Conservation (phyloP, 768 basidiomycete species). For the Leccinum rimulosum region DNA sequence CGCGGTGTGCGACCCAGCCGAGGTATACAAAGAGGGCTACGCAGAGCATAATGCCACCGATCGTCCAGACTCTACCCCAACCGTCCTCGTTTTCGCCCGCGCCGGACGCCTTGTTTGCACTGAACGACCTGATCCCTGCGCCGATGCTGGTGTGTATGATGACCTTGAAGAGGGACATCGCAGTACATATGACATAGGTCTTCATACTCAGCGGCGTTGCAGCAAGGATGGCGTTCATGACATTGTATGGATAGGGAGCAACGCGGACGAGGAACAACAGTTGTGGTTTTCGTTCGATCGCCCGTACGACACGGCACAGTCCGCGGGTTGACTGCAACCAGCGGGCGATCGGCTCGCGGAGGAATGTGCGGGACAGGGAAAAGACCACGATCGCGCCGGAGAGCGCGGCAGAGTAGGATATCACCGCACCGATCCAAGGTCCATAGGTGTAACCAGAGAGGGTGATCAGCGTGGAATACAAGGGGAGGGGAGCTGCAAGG, state of each 20-base stretch:
- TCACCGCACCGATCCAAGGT: conserved; percentile 75
- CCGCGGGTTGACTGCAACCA: conserved; percentile 71
- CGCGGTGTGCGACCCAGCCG: conserved; percentile 72
- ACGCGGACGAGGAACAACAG: conserved; percentile 89
- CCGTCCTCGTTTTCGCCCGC: conserved; percentile 39
- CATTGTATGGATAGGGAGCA: conserved; percentile 91
- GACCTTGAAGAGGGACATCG: conserved; percentile 83
- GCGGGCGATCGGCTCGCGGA: conserved; percentile 66
- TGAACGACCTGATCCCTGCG: conserved; percentile 79
- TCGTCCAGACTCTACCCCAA: conserved; percentile 60
- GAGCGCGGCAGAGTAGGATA: conserved; percentile 86
- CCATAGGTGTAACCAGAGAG: conserved; percentile 91
- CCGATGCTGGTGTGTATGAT: conserved; percentile 90
- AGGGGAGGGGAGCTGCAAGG: conserved; percentile 73
- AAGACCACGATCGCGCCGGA: conserved; percentile 84
- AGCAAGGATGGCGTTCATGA: conserved; percentile 92
- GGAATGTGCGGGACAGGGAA: conserved; percentile 67
- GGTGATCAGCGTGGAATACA: conserved; percentile 92
- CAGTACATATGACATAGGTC: conserved; percentile 79
- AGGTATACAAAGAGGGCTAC: conserved; percentile 77
- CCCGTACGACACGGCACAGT: conserved; percentile 78
- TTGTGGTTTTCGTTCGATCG: conserved; percentile 84
- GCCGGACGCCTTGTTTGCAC: conserved; percentile 43
- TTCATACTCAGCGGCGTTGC: conserved; percentile 76
- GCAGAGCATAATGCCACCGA: conserved; percentile 67